A percentile compares a stretch with the other conserved stretches of the same genome.
Conservation (phyloP, 2,329 filamentous ascomycete genomes). For the Ilyonectria robusta region DNA sequence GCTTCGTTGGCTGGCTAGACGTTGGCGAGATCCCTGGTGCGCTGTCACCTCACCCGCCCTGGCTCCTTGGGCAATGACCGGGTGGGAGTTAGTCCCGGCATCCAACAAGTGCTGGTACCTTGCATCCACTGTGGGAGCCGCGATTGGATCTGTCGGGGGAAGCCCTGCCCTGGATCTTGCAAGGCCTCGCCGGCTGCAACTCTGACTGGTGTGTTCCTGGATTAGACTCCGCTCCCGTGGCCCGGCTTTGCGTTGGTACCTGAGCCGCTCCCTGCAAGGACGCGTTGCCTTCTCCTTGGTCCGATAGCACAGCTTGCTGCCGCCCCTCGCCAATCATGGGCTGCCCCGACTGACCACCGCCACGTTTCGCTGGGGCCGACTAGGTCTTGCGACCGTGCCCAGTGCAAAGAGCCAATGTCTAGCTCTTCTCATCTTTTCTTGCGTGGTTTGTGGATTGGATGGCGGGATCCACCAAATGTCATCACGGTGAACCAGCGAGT, state of each 20-base stretch:
- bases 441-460: slow-evolving; percentile 43
- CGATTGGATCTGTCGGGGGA: slow-evolving; percentile 41
- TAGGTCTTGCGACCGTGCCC: slow-evolving; percentile 25
- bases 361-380: slow-evolving; percentile 37
- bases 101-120: slow-evolving; percentile 43
- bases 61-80: slow-evolving; percentile 17
- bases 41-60: slow-evolving; percentile 42
- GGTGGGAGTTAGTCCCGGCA: slow-evolving; percentile 42
- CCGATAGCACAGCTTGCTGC: background rate
- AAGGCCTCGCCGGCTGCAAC: slow-evolving; percentile 37
- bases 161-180: slow-evolving; percentile 41
- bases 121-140: slow-evolving; percentile 33
- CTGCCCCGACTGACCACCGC: slow-evolving; percentile 35
- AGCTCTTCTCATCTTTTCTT: slow-evolving; percentile 36
- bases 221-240: slow-evolving; percentile 38
- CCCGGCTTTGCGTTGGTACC: slow-evolving; percentile 33
- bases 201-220: slow-evolving; percentile 48
- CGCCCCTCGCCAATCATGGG: slow-evolving; percentile 38
- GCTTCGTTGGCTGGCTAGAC: slow-evolving; percentile 20
- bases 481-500: slow-evolving; percentile 21
- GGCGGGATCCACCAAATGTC: slow-evolving; percentile 33
- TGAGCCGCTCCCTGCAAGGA: slow-evolving; percentile 38
- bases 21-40: slow-evolving; percentile 29
- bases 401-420: slow-evolving; percentile 38
- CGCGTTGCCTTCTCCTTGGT: slow-evolving; percentile 33